Evolutionary conservation across 208 protist species (phyloP), one percentile per base, ranked within the genome.

Genomic region (Trypanosoma rangeli): DNA sequence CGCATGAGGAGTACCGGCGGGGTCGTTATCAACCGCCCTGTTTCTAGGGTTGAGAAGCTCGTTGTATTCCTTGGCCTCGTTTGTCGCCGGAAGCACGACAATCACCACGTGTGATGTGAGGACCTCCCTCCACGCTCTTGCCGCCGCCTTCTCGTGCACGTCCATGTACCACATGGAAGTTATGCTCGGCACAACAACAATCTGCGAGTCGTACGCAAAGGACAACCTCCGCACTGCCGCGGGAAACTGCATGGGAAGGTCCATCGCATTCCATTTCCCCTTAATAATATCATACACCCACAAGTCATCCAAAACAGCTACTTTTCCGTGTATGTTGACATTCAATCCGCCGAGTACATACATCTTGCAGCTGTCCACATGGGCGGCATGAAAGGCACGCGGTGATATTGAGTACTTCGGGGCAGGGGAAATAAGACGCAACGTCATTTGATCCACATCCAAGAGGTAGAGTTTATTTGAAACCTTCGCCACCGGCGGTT

Each of bases 321-420:
- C 5, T 15, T 62, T 29, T 0, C 76, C 76, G 28, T 29, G 0
- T 5, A 7, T 24, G 56, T 50, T 35, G 10, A 79, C 54, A 18
- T 52, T 66, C 48, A 79, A 61, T 15, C 76, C 76, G 48, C 72
- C 76, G 33, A 78, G 59, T 24, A 81, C 65, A 33, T 74, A 53
- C 64, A 81, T 63, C 7, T 64, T 70, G 7, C 7, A 29, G n/a
- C 39, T 56, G 72, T 55, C 70, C 20, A 53, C 18, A 39, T 60
- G 31, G 16, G 76, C 76, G 0, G 37, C 72, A 39, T 81, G 75
- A 10, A 78, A 35, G 5, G 71, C 70, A 37, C 70, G 75, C 31
- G 70, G 70, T 22, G 24, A 37, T 54, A n/a, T n/a, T 18, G 26
- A 9, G 13, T 46, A 29, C 16, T 52, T n/a, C 46, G 8, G n/a